Conservation (phyloP, 2,329 filamentous ascomycete species). For the Ceratocystis harringtonii region DNA sequence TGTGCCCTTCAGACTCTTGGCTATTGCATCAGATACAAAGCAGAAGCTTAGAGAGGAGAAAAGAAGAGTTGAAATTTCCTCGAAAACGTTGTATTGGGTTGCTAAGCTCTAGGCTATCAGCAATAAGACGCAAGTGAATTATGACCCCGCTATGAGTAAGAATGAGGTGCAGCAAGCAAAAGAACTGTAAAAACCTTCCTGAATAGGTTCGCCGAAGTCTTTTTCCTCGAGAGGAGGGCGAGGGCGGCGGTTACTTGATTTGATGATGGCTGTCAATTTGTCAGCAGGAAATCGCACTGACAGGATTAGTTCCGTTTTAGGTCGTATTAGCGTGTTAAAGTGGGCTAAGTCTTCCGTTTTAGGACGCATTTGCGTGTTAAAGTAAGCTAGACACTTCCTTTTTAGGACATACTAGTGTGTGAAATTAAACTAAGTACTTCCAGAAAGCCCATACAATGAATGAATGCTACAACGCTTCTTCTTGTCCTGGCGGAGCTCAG, state of each 20-base stretch:
- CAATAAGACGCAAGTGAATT: not conserved
- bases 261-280: slow-evolving; percentile 2
- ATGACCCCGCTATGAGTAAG: not conserved
- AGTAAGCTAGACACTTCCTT: not conserved
- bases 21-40: too few species aligned
- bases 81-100: not conserved
- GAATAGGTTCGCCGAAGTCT: not conserved
- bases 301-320: not conserved
- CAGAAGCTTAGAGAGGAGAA: too few species aligned
- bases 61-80: too few species aligned
- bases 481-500: not conserved
- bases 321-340: not conserved
- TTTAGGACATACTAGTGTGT: not conserved
- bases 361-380: not conserved
- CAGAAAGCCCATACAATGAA: not conserved
- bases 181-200: not conserved
- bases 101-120: not conserved
- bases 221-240: not conserved
- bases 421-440: not conserved
- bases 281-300: not conserved
- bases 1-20: too few species aligned
- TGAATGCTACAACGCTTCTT: not conserved
- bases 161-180: not conserved
- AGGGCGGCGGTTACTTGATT: not conserved
- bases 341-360: not conserved